These are phyloP conservation scores for Penicillium chermesinum DNA, from an alignment of 495 filamentous ascomycete genomes.

Conservation along the genomic window DNA sequence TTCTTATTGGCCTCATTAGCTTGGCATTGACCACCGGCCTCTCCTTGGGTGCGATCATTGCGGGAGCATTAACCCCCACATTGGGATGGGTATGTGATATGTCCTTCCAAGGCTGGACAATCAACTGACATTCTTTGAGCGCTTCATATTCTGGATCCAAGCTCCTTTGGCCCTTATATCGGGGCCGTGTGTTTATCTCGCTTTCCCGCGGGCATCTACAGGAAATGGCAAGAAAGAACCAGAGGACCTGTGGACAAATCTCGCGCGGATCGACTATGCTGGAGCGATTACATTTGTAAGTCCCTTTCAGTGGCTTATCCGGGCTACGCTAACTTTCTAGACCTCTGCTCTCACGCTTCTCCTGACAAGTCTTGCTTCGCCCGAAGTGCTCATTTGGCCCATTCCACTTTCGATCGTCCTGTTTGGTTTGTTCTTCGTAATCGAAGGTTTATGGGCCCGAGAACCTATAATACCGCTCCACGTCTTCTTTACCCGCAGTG, in stretches of 20 bases:
- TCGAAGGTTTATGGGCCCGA: constrained; percentile 49
- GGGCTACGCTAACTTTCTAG: constrained; percentile 19
- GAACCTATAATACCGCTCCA: constrained; percentile 68
- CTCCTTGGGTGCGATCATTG: constrained; percentile 63
- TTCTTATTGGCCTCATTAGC: constrained; percentile 66
- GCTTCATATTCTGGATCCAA: constrained; percentile 64
- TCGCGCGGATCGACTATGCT: constrained; percentile 63
- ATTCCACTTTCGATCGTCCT: constrained; percentile 51
- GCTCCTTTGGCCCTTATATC: constrained; percentile 51
- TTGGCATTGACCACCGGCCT: constrained; percentile 64
- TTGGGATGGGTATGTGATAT: constrained; percentile 62
- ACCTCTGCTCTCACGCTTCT: constrained; percentile 54
- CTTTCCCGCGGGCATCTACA: constrained; percentile 48
- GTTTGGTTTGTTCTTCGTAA: constrained; percentile 53
- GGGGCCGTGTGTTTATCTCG: constrained; percentile 53
- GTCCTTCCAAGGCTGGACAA: neutral
- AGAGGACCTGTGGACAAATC: constrained; percentile 36
- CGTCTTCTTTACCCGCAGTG: constrained; percentile 57
- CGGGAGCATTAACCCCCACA: constrained; percentile 55
- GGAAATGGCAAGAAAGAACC: constrained; percentile 23
- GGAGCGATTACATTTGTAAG: constrained; percentile 59
- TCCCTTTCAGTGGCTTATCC: neutral
- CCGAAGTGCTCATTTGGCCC: constrained; percentile 50
- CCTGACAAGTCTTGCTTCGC: constrained; percentile 59
- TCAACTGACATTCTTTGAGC: constrained; percentile 32